Evolutionary conservation across 805 yeast genomes (phyloP).

Genomic region (Sporopachydermia lactativora): DNA sequence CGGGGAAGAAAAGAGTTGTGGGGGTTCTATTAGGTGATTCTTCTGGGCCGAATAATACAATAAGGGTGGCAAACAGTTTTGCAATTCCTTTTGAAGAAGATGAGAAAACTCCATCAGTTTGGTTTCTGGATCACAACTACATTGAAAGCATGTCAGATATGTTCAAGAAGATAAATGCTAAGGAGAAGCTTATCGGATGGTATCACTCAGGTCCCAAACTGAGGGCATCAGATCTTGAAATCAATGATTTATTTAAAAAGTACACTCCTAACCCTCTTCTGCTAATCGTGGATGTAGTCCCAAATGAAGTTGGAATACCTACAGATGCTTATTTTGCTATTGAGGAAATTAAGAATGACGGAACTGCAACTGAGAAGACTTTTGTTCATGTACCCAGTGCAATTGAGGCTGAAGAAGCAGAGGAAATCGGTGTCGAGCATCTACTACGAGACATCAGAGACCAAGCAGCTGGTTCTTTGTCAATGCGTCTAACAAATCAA

Average conservation of each 20-base stretch:
- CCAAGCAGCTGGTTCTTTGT: slow-evolving; percentile 88
- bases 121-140: slow-evolving; percentile 95
- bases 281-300: slow-evolving; percentile 84
- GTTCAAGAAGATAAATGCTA: slow-evolving; percentile 96
- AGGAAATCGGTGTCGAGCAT: slow-evolving; percentile 98
- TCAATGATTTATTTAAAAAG: slow-evolving; percentile 78
- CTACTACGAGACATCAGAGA: slow-evolving; percentile 86
- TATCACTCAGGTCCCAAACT: slow-evolving; percentile 96
- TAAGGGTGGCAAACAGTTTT: slow-evolving; percentile 80
- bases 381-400: slow-evolving; percentile 86
- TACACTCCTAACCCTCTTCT: slow-evolving; percentile 73
- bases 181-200: slow-evolving; percentile 97
- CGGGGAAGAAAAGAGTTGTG: slow-evolving; percentile 68
- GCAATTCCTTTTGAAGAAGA: slow-evolving; percentile 99
- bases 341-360: slow-evolving; percentile 94
- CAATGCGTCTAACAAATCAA: slow-evolving; percentile 79
- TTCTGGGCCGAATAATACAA: slow-evolving; percentile 28
- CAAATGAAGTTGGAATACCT: slow-evolving; percentile 77
- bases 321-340: slow-evolving; percentile 90
- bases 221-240: slow-evolving; percentile 74
- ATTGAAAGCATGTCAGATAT: slow-evolving; percentile 94
- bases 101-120: slow-evolving; percentile 76
- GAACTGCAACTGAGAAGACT: slow-evolving; percentile 82
- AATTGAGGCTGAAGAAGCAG: slow-evolving; percentile 97
- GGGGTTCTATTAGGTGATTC: slow-evolving; percentile 90